Evolutionary conservation across 1,139 yeast genomes (phyloP).

Genomic region (Diutina siamensis): DNA sequence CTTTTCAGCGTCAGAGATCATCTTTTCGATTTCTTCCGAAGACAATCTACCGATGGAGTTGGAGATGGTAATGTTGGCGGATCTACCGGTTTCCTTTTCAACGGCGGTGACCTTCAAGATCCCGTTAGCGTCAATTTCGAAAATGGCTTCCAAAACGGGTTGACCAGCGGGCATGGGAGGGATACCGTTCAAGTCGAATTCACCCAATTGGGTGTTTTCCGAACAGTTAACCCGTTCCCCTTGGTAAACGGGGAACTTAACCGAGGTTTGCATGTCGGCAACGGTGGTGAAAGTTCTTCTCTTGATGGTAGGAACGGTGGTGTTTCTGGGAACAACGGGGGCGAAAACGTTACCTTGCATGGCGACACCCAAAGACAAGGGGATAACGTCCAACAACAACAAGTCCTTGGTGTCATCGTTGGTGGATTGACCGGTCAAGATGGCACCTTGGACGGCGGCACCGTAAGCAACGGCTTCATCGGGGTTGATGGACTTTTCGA

Average conservation of each 20-base stretch:
- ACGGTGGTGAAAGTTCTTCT: slow-evolving; percentile 99
- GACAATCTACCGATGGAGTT: slow-evolving; percentile 99
- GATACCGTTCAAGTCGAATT: slow-evolving; percentile 96
- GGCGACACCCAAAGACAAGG: slow-evolving; percentile 98
- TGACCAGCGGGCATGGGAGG: slow-evolving; percentile 99
- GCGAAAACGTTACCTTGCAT: slow-evolving; percentile 99
- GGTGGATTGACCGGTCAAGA: slow-evolving; percentile 89
- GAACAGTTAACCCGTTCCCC: slow-evolving; percentile 99
- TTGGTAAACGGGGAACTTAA: slow-evolving; percentile 99
- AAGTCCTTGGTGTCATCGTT: slow-evolving; percentile 96
- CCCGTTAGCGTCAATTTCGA: slow-evolving; percentile 99
- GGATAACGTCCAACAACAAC: slow-evolving; percentile 95
- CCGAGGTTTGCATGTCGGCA: slow-evolving; percentile 99
- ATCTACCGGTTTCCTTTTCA: slow-evolving; percentile 98
- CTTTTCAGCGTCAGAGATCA: slow-evolving; percentile 97
- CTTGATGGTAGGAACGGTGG: slow-evolving; percentile 99
- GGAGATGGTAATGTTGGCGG: slow-evolving; percentile 98
- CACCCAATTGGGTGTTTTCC: slow-evolving; percentile 98
- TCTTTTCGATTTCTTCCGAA: slow-evolving; percentile 94
- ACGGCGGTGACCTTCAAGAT: slow-evolving; percentile 99
- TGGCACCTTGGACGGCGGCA: slow-evolving; percentile 99
- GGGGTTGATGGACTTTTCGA: slow-evolving; percentile 36
- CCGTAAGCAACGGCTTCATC: slow-evolving; percentile 86
- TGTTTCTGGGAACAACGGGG: slow-evolving; percentile 99
- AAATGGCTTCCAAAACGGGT: slow-evolving; percentile 98